A percentile compares a stretch with the other conserved stretches of the same genome.
These are phyloP conservation scores for Carex parvula DNA, from an alignment of 176 grass and related monocot species.

Conservation along the genomic window DNA sequence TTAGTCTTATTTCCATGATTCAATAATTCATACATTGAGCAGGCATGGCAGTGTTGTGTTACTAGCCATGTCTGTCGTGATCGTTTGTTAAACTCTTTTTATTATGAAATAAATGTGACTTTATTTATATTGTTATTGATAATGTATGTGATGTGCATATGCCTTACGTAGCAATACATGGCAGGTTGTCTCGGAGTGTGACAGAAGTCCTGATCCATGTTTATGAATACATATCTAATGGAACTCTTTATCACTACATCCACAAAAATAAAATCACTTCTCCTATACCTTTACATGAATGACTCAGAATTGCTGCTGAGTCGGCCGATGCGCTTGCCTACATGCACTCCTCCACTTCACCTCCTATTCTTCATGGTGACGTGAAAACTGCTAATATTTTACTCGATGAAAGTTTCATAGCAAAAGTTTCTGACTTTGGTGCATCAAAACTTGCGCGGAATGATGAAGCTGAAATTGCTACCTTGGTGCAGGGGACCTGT, in stretches of 20 bases:
- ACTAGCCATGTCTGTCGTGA: too few species aligned
- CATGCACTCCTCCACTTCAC: slow-evolving; percentile 47
- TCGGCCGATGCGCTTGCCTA: slow-evolving; percentile 45
- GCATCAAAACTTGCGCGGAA: slow-evolving; percentile 45
- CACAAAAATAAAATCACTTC: slow-evolving; percentile 27
- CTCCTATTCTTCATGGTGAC: slow-evolving; percentile 54
- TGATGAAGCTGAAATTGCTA: slow-evolving; percentile 50
- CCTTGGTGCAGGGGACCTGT: slow-evolving; percentile 53
- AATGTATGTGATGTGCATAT: too few species aligned
- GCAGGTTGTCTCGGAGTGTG: too few species aligned
- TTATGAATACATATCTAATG: slow-evolving; percentile 55
- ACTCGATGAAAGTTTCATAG: slow-evolving; percentile 33
- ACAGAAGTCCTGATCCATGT: slow-evolving; percentile 49
- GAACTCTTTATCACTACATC: slow-evolving; percentile 53
- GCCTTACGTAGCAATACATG: too few species aligned
- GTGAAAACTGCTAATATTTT: slow-evolving; percentile 66
- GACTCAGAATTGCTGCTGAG: slow-evolving; percentile 40
- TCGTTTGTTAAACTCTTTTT: too few species aligned
- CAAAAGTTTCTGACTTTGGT: slow-evolving; percentile 62
- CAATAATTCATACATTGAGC: too few species aligned
- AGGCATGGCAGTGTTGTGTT: too few species aligned
- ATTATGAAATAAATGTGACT: too few species aligned
- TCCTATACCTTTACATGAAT: neutral
- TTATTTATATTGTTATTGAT: too few species aligned
- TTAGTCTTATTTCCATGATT: too few species aligned